Percentiles rank a stretch among this genome's conserved stretches.
phyloP scores from a whole-genome alignment of 1,139 yeast genomes.

The Hanseniaspora sp. region DNA sequence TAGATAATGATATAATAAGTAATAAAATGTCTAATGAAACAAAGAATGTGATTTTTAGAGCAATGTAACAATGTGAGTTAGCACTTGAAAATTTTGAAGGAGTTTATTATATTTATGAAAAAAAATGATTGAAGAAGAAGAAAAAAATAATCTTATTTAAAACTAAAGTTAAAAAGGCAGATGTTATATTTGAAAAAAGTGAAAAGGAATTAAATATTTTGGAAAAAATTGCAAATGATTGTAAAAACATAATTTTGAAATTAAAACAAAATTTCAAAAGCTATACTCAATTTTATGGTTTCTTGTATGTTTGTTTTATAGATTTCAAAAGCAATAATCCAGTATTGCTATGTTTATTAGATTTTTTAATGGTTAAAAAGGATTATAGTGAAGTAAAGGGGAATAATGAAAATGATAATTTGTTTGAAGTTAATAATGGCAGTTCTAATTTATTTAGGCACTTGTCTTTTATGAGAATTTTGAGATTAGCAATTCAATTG shows the following conservation, averaged over 20 bases:
- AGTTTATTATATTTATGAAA: constrained; percentile 18
- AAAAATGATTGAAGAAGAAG: constrained; percentile 21
- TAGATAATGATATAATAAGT: constrained; percentile 24
- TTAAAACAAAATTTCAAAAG: background rate
- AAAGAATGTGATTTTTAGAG: constrained; percentile 28
- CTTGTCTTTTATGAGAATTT: background rate
- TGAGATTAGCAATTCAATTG: constrained; percentile 19
- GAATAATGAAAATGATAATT: too few species aligned
- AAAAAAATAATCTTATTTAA: background rate
- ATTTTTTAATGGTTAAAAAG: constrained; percentile 16
- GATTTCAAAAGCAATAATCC: constrained; percentile 15
- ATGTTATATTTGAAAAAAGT: constrained; percentile 26
- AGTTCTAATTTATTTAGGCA: background rate
- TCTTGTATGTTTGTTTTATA: background rate
- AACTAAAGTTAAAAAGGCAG: constrained; percentile 23
- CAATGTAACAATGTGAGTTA: constrained; percentile 25
- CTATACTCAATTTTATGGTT: background rate
- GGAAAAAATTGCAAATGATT: constrained; percentile 6
- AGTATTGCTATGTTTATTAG: constrained; percentile 21
- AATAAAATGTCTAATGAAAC: constrained; percentile 21
- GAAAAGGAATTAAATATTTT: constrained; percentile 11
- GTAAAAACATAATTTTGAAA: constrained; percentile 19
- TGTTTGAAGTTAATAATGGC: too few species aligned
- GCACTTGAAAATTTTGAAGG: constrained; percentile 19
- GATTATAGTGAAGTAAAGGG: too few species aligned